A percentile compares a stretch with the other conserved stretches of the same genome.
Evolutionary conservation across 2,329 filamentous ascomycete genomes (phyloP).

Genomic region (Ophiosphaerella herpotricha): DNA sequence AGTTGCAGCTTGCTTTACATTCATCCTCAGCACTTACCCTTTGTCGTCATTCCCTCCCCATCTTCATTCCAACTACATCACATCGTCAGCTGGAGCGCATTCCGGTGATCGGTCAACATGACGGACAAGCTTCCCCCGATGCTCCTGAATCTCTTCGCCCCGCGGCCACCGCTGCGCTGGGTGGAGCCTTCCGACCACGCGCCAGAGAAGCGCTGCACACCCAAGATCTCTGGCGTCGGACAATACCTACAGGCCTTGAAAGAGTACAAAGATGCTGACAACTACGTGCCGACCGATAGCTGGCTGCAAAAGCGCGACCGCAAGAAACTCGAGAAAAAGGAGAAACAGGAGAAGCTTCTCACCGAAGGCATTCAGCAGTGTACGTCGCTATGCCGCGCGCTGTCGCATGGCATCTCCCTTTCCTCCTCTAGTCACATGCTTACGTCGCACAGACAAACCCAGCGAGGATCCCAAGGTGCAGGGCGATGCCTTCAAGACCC

Average conservation of each 20-base stretch:
- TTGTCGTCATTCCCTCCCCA: slow-evolving; percentile 23
- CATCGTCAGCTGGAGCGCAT: slow-evolving; percentile 39
- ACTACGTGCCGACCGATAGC: slow-evolving; percentile 83
- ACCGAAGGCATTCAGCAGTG: slow-evolving; percentile 69
- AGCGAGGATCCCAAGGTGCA: slow-evolving; percentile 83
- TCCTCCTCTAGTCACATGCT: slow-evolving; percentile 9
- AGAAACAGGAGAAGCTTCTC: slow-evolving; percentile 65
- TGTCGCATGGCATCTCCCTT: not conserved
- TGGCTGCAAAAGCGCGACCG: slow-evolving; percentile 89
- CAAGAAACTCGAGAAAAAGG: slow-evolving; percentile 78
- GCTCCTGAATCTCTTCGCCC: slow-evolving; percentile 90
- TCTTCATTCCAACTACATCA: slow-evolving; percentile 33
- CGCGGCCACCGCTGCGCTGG: slow-evolving; percentile 89
- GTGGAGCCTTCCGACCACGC: slow-evolving; percentile 81
- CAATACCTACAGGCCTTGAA: slow-evolving; percentile 74
- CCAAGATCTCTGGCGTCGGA: slow-evolving; percentile 72
- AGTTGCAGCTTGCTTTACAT: slow-evolving; percentile 21
- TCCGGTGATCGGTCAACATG: slow-evolving; percentile 62
- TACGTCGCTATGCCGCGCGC: slow-evolving; percentile 46
- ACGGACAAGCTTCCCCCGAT: slow-evolving; percentile 95
- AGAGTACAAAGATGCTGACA: slow-evolving; percentile 77
- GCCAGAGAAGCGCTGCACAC: slow-evolving; percentile 79
- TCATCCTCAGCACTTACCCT: slow-evolving; percentile 10
- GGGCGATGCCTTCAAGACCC: slow-evolving; percentile 91
- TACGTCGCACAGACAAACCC: slow-evolving; percentile 69